phyloP scores from a whole-genome alignment of 805 yeast species.

The Blastobotrys parvus region DNA sequence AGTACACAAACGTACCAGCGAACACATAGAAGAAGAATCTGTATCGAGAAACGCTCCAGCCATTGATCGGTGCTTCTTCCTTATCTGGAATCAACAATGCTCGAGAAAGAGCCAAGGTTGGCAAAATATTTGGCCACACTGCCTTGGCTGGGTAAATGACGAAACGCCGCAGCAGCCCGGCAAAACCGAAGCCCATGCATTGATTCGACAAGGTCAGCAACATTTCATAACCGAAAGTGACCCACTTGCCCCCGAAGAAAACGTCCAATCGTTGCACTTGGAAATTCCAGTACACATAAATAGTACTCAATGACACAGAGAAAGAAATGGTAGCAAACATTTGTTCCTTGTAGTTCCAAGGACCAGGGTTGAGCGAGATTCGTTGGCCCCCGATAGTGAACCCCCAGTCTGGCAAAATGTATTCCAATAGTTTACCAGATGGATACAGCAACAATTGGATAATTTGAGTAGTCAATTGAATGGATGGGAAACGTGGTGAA shows the following conservation, averaged over 20 bases:
- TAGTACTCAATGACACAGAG: constrained; percentile 17
- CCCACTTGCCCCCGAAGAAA: constrained; percentile 25
- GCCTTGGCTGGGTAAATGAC: constrained; percentile 36
- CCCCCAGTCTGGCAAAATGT: constrained; percentile 34
- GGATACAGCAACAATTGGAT: constrained; percentile 31
- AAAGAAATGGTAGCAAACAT: constrained; percentile 45
- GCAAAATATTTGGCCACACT: constrained; percentile 45
- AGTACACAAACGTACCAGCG: constrained; percentile 40
- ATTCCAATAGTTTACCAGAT: constrained; percentile 28
- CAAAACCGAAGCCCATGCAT: constrained; percentile 43
- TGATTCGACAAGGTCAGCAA: constrained; percentile 39
- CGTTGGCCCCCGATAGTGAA: constrained; percentile 33
- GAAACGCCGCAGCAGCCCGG: constrained; percentile 46
- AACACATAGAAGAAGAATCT: constrained; percentile 40
- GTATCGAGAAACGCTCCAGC: constrained; percentile 51
- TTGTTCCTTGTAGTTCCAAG: constrained; percentile 59
- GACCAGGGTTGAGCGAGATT: constrained; percentile 49
- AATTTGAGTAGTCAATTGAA: constrained; percentile 34
- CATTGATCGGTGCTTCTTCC: constrained; percentile 33
- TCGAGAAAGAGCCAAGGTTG: constrained; percentile 47
- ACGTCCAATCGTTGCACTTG: constrained; percentile 15
- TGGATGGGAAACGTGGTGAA: constrained; percentile 43
- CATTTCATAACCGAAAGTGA: constrained; percentile 37
- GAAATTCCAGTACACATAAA: constrained; percentile 1
- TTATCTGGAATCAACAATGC: constrained; percentile 16